phyloP scores from a whole-genome alignment of 306 rosid species.

The Acmispon strigosus region DNA sequence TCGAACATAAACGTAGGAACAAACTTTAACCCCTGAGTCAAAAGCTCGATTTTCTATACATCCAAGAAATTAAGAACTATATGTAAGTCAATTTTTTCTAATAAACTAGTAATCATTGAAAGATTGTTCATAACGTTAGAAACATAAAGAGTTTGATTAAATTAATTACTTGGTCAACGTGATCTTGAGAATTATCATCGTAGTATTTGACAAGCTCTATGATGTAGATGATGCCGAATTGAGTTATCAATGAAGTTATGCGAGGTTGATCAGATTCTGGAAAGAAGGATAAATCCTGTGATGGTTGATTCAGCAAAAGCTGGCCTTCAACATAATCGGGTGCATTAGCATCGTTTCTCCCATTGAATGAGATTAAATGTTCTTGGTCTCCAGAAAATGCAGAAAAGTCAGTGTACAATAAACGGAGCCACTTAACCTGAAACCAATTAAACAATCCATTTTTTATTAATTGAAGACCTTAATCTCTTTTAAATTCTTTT shows the following conservation, averaged over 20 bases:
- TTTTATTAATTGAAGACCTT: not conserved
- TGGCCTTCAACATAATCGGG: slow-evolving; percentile 65
- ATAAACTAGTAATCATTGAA: not conserved
- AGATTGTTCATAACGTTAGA: not conserved
- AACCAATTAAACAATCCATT: not conserved
- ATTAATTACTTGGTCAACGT: slow-evolving; percentile 41
- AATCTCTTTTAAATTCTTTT: not conserved
- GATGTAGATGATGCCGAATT: slow-evolving; percentile 48
- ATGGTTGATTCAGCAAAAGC: slow-evolving; percentile 40
- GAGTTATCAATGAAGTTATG: slow-evolving; percentile 39
- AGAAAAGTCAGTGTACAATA: slow-evolving; percentile 56
- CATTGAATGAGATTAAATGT: slow-evolving; percentile 35
- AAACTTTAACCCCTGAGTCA: slow-evolving; percentile 35
- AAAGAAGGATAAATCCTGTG: slow-evolving; percentile 62
- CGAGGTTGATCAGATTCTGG: slow-evolving; percentile 43
- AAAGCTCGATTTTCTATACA: slow-evolving; percentile 27
- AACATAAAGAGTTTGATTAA: not conserved
- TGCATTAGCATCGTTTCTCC: slow-evolving; percentile 20
- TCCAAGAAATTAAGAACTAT: not conserved
- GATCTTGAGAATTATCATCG: slow-evolving; percentile 16
- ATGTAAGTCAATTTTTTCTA: not conserved
- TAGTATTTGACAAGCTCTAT: slow-evolving; percentile 61
- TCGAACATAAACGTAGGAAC: slow-evolving; percentile 41
- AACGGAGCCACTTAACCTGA: slow-evolving; percentile 71
- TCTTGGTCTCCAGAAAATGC: slow-evolving; percentile 67